Evolutionary conservation across 1,284 basidiomycete genomes (phyloP), one percentile per base, ranked within the genome.

Genomic region (Cryptococcus floricola): DNA sequence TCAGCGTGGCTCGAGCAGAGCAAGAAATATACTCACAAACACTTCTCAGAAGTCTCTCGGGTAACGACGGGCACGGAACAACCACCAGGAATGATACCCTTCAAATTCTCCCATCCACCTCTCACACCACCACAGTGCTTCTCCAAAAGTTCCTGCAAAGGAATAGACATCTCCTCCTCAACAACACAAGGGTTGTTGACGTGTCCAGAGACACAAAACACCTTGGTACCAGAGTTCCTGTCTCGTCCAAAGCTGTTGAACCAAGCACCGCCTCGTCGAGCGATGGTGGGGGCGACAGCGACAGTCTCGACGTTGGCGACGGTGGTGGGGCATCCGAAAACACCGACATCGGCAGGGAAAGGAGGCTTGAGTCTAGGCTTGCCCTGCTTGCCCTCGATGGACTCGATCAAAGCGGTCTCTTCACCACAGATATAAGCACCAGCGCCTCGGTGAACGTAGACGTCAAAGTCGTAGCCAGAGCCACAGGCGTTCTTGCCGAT

Each of bases 301-400:
- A 98, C 91, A 6, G 95, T 98, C 81, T 98, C 96, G 58, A 98
- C 94, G 73, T 98, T 98, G 53, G 95, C 94, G 48, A 98, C 95
- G 9, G 96, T 98, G 2, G 91, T 90, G 1, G 94, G 94, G 78
- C 92, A 97, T 9, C 94, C 94, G 71, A 98, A 98, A 44, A 97
- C 81, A 58, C 94, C 94, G 49, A 98, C 94, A 66, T 98, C 94
- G 60, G 95, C 95, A 14, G 95, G 95, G 86, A 98, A 98, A 45
- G 95, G 96, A n/a, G 95, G 95, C 82, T 98, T 98, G 68, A 98
- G 82, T 63, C 95, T 84, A 3, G 95, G 95, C 78, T 98, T 98
- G 45, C 95, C 95, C 79, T 98, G 95, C 79, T 98, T 98, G 42
- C 95, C 82, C 80, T 98, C 96, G 58, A 98, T 78, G 63, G 87